A percentile compares a stretch with the other conserved stretches of the same genome.
These are phyloP conservation scores for Glycine tomentella DNA, from an alignment of 306 rosid genomes.

Conservation along the genomic window DNA sequence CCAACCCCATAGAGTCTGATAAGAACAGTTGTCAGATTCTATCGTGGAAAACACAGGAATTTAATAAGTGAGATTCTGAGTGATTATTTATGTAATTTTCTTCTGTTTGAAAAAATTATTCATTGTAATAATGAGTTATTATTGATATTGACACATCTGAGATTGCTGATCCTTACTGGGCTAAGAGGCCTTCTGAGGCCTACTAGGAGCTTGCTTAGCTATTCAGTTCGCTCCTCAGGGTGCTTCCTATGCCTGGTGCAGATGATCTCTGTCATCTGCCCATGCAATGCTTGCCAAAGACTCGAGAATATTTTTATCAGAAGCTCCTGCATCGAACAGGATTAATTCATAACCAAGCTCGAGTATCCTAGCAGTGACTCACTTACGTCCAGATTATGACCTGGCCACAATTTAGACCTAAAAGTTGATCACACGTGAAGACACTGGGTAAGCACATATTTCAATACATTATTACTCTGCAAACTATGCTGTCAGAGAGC, in stretches of 20 bases:
- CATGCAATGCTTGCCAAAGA: background rate
- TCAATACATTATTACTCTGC: too few relatives aligned
- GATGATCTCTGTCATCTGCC: background rate
- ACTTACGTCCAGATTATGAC: too few relatives aligned
- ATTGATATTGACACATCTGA: background rate
- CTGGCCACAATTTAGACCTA: too few relatives aligned
- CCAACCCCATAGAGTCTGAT: background rate
- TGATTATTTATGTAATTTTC: too few relatives aligned
- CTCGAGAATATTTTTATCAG: background rate
- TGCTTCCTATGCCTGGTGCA: background rate
- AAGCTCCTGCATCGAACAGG: too few relatives aligned
- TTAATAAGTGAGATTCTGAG: background rate
- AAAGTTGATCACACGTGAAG: too few relatives aligned
- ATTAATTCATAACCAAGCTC: too few relatives aligned
- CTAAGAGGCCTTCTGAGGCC: background rate
- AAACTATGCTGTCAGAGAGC: too few relatives aligned
- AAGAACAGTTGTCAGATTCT: background rate
- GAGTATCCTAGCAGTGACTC: too few relatives aligned
- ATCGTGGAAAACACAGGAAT: background rate
- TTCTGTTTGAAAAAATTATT: background rate
- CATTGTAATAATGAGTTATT: background rate
- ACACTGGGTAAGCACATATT: too few relatives aligned
- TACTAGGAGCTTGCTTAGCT: background rate
- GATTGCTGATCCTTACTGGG: background rate
- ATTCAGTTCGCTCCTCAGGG: too few relatives aligned